Base-by-base conservation (phyloP, 139 green algal species). In the Astrephomene gubernaculifera region DNA sequence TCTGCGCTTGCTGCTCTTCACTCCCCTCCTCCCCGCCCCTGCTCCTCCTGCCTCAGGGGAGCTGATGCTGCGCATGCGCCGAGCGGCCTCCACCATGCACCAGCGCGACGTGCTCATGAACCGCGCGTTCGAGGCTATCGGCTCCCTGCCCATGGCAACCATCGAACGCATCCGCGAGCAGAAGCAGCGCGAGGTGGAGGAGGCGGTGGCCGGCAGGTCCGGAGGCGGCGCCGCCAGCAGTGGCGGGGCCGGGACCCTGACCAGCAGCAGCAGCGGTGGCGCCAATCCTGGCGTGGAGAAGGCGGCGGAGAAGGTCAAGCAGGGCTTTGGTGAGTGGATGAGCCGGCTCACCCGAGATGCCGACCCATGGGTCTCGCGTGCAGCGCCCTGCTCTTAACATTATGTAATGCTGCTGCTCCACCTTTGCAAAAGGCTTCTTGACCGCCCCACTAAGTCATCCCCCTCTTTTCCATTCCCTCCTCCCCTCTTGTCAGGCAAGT, bases 81-180 rank as follows among this genome's bases (percentile, higher is more conserved):
- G 70, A 25, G 83, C 87, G 14, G 87, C 90, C 9, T 73, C 80
- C n/a, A 84, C 52, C 68, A 90, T 90, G 67, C 91, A 94, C 76
- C 85, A 97, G 79, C 81, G 93, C 10, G 95, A 97, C 79, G 71
- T 53, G 60, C 92, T 97, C 24, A 93, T 97, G 92, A 87, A 90
- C 7, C 65, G 52, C 4, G 94, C 94, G 0, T 97, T 96, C 86
- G 92, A 95, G 7, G 87, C 87, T 31, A 81, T 97, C 29, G 94
- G 94, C 38, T 75, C 74, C 67, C 87, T 96, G 86, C 90, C 93
- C 60, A 97, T 97, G 95, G 88, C 90, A 21, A 86, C 74, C 49
- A 97, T 97, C 69, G 86, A 92, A 43, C 83, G 87, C 36, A 92
- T 87, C 82, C 86, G 95, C 2, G 86, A 90, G 65, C 60, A 87